phyloP scores from a whole-genome alignment of 257 asterid genomes.

The Apocynum venetum region DNA sequence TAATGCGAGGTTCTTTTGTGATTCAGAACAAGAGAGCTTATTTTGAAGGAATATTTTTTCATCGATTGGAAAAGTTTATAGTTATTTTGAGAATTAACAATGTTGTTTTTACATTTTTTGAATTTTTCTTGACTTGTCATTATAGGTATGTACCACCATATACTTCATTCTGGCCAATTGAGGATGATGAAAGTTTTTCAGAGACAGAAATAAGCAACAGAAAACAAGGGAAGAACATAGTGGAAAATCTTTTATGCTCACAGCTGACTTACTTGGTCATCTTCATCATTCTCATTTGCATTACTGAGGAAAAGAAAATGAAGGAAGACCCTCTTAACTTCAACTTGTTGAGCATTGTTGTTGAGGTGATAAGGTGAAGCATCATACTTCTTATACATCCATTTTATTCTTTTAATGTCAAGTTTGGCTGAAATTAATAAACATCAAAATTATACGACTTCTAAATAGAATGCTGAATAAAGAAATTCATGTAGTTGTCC shows the following conservation, averaged over 20 bases:
- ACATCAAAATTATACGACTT: no score
- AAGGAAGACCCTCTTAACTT: slow-evolving; percentile 72
- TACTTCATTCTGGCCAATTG: slow-evolving; percentile 50
- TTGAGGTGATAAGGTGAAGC: slow-evolving; percentile 73
- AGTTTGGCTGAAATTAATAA: no score
- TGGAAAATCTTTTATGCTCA: slow-evolving; percentile 44
- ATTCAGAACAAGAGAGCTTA: no score
- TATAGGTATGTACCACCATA: slow-evolving; percentile 76
- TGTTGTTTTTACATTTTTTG: no score
- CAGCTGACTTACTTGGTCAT: slow-evolving; percentile 53
- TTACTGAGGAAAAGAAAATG: slow-evolving; percentile 48
- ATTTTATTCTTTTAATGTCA: no score
- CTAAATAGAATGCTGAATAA: no score
- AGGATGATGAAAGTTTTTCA: slow-evolving; percentile 9
- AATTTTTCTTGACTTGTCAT: not conserved
- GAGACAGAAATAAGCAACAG: slow-evolving; percentile 2
- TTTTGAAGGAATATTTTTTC: no score
- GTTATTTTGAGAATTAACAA: no score
- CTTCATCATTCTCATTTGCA: slow-evolving; percentile 55
- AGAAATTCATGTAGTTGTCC: no score
- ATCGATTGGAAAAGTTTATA: no score
- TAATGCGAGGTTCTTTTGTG: no score
- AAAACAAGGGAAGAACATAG: slow-evolving; percentile 10
- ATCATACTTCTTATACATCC: not conserved
- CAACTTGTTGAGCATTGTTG: slow-evolving; percentile 46